Conservation (phyloP, 768 basidiomycete species). For the Phaeotremella fagi region DNA sequence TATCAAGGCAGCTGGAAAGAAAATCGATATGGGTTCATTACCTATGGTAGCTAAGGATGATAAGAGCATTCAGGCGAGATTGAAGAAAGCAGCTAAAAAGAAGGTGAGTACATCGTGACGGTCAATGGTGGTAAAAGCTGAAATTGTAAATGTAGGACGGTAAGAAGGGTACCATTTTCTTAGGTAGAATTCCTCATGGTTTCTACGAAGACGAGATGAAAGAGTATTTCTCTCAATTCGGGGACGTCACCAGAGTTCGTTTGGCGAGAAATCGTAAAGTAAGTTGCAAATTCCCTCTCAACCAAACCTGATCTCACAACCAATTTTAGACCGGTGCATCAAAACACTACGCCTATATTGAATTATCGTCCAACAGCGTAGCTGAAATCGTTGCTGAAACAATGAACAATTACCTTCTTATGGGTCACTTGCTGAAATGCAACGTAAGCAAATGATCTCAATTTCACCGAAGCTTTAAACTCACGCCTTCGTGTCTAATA, state of each 20-base stretch:
- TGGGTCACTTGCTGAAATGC: constrained; percentile 89
- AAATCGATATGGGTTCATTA: constrained; percentile 64
- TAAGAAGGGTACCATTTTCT: constrained; percentile 77
- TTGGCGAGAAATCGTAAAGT: constrained; percentile 91
- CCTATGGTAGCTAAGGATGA: constrained; percentile 89
- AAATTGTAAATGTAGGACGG: too few species aligned
- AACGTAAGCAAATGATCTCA: constrained; percentile 43
- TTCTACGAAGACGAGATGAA: constrained; percentile 94
- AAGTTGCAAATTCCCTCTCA: constrained; percentile 6
- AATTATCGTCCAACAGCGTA: constrained; percentile 82
- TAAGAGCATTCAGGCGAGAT: constrained; percentile 60
- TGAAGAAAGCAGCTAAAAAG: constrained; percentile 58
- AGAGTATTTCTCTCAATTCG: constrained; percentile 92
- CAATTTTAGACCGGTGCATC: constrained; percentile 75
- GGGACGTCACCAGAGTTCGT: constrained; percentile 77
- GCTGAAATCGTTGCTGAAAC: constrained; percentile 95
- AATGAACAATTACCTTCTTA: constrained; percentile 96
- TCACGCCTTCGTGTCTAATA: constrained; percentile 33
- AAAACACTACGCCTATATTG: constrained; percentile 95
- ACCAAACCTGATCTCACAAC: neutral
- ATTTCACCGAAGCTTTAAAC: neutral
- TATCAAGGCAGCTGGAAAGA: constrained; percentile 42
- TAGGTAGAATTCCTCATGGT: constrained; percentile 90
- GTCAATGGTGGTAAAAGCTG: too few species aligned
- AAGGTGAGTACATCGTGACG: constrained; percentile 62